Base-by-base conservation (phyloP, 208 protist species). In the Leishmania martiniquensis region DNA sequence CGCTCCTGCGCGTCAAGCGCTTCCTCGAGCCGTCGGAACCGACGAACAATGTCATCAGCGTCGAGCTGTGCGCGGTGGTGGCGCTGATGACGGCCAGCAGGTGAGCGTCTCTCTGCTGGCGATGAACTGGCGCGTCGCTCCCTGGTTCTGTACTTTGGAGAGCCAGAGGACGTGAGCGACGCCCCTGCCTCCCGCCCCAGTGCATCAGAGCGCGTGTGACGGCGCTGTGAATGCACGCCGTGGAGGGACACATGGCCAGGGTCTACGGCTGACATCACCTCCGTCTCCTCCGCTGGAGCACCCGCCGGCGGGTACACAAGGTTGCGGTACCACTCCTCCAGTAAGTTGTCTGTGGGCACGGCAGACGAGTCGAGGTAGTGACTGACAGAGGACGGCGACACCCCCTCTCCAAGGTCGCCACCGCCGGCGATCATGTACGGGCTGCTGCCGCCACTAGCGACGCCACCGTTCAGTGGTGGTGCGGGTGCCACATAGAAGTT, bases 321-420 rank as follows among this genome's bases (percentile, higher is more conserved):
- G 55, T 82, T 82, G 72, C 84, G 75, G 72, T 85, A 86, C 84
- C 86, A 90, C 45, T 87, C 80, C 42, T 83, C 75, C 3, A 90
- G 44, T 51, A 90, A 65, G 60, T 76, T 74, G 34, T 87, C 86
- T 4, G 77, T 83, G 0, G 86, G 86, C 17, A 87, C 80, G 29
- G 52, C 80, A 2, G 86, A 84, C 32, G 62, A 80, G 57, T 86
- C 81, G 37, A 84, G 77, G 70, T 84, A 84, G 75, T 80, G 76
- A n/a, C 78, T 82, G 4, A 81, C 72, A 10, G 77, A 80, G 1
- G 77, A 83, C 34, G 74, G 77, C 17, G 72, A 81, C 69, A 49
- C 22, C 63, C 42, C 63, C 39, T 68, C 63, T 17, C 29, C 60
- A 17, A 22, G 39, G 15, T 29, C 63, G 20, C 39, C 63, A 15